Evolutionary conservation across 345 rosid genomes (phyloP), one percentile per base, ranked within the genome.

Genomic region (Ceriops zippeliana): DNA sequence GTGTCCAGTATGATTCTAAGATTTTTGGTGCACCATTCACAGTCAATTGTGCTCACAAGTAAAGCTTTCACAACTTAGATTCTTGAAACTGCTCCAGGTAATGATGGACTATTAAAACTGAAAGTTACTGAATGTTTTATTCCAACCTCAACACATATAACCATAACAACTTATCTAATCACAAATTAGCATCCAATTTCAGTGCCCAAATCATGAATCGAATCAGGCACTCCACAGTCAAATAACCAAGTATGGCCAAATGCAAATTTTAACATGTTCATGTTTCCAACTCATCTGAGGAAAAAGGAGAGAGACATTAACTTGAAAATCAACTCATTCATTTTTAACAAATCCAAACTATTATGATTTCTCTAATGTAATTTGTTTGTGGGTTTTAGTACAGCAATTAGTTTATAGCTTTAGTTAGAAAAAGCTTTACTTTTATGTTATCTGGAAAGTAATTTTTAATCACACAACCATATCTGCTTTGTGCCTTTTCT

Each of bases 31-130:
- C 7, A 60, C 24, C 20, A 22, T 28, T 21, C 65, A 7, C 26
- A 31, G 21, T 10, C 65, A 74, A 75, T 11, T n/a, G 42, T 58
- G 24, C 49, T 27, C 64, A 54, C 54, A 32, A n/a, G 22, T 28
- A 35, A 20, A 42, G 26, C 58, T 62, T 26, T 51, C 30, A 52
- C 60, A 49, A 66, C 52, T 49, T 53, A 62, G 5, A 46, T 57
- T 38, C 52, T 30, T 16, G 32, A 49, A 34, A 30, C 26, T 61
- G 3, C 54, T 13, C 66, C 37, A n/a, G 21, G 52, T 62, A 49
- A 60, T 51, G 57, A 7, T 53, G 46, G 60, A 68, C 17, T 28
- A 52, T 22, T 62, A 46, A 35, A 38, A 46, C 65, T 62, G 22
- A 52, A 70, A 2, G 37, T 2, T 9, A 20, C 19, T 69, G 51